Evolutionary conservation across 345 rosid species (phyloP), one percentile per base, ranked within the genome.

Genomic region (Iberis pinnata): DNA sequence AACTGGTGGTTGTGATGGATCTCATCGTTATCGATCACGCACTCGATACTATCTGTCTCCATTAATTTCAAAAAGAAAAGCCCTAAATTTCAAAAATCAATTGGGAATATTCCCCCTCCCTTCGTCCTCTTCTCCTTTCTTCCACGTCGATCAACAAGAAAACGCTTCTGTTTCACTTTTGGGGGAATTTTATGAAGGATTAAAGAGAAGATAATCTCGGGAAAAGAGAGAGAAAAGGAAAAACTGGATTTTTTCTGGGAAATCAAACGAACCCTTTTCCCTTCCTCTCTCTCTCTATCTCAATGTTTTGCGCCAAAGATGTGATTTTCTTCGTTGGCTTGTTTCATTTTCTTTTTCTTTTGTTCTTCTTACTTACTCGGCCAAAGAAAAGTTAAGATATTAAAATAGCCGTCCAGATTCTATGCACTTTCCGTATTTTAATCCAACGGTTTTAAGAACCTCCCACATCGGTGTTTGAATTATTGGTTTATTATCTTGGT

Each of bases 21-120:
- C 85, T 86, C 97, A 27, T 81, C 85, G 58, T 78, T 88, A 15
- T 78, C 7, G 93, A 75, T 7, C 80, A 32, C 87, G 32, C 92
- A 89, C 77, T 83, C 95, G 50, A 89, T 76, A 61, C 67, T 81
- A 58, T 87, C 93, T 65, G 72, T 56, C 15, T 90, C 98, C 96
- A 92, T 90, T 42, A 18, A 41, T 35, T 14, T 52, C n/a, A 43
- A 16, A 47, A 60, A 42, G n/a, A n/a, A n/a, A 55, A 39, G 17
- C 39, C 66, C 69, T 46, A 64, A 53, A 35, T 32, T 43, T 47
- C 14, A 47, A 50, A 61, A 50, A 39, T 43, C 18, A 13, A 56
- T n/a, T n/a, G 49, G 24, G 38, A 32, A 9, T 5, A 13, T 17
- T 26, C 22, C 18, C 51, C 16, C 29, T 42, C 66, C 7, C 24